These are phyloP conservation scores for Aspergillus fijiensis DNA, from an alignment of 2,329 filamentous ascomycete species.

Conservation along the genomic window DNA sequence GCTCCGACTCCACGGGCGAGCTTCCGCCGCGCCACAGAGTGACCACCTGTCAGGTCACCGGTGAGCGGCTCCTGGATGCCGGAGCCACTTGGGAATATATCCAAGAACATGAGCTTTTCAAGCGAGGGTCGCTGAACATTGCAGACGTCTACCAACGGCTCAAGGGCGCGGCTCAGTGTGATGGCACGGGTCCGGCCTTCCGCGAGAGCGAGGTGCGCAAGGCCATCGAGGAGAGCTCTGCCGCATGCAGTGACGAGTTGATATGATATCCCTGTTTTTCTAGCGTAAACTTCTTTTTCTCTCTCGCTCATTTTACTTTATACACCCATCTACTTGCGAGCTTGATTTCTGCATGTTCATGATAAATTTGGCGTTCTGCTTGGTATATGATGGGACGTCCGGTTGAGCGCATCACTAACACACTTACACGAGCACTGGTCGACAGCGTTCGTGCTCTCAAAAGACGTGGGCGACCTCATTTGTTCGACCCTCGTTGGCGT, in stretches of 20 bases:
- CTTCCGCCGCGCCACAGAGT: conserved; percentile 63
- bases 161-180: conserved; percentile 72
- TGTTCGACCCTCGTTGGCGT: background rate
- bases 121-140: conserved; percentile 76
- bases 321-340: background rate
- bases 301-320: background rate
- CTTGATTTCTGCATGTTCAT: background rate
- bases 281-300: background rate
- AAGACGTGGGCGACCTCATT: background rate
- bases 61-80: conserved; percentile 69
- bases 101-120: conserved; percentile 73
- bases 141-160: conserved; percentile 76
- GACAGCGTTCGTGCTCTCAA: background rate
- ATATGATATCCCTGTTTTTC: conserved; percentile 46
- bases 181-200: conserved; percentile 86
- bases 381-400: background rate
- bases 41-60: conserved; percentile 60
- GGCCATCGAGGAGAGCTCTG: conserved; percentile 76
- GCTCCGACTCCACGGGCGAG: conserved; percentile 55
- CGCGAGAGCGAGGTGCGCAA: conserved; percentile 70
- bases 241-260: conserved; percentile 75
- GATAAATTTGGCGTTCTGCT: background rate
- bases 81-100: conserved; percentile 89
- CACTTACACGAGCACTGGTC: background rate
- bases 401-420: background rate